Evolutionary conservation across 495 filamentous ascomycete genomes (phyloP).

Genomic region (Aspergillus carlsbadensis): DNA sequence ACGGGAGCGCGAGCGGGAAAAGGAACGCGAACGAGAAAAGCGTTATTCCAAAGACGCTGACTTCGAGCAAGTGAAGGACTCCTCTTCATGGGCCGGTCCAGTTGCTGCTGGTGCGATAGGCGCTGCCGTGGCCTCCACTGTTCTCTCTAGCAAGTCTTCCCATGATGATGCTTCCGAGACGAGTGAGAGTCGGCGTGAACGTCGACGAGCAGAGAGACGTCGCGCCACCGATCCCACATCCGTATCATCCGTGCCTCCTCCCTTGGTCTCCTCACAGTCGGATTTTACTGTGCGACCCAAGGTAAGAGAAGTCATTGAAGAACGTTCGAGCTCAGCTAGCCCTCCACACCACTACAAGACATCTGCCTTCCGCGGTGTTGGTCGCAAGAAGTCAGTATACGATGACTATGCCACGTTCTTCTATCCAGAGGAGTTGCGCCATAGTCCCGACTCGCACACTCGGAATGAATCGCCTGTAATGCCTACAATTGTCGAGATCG

Average conservation of each 20-base stretch:
- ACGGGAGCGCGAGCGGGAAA: not conserved
- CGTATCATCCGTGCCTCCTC: constrained; percentile 2
- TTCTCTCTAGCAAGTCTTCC: constrained; percentile 36
- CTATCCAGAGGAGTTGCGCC: constrained; percentile 37
- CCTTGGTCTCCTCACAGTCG: constrained; percentile 6
- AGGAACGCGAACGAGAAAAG: constrained; percentile 9
- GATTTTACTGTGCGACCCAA: constrained; percentile 21
- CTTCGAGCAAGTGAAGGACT: constrained; percentile 20
- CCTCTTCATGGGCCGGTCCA: constrained; percentile 40
- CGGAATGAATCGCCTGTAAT: constrained; percentile 22
- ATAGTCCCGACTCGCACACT: constrained; percentile 24
- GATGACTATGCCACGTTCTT: constrained; percentile 48
- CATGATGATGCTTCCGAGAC: constrained; percentile 38
- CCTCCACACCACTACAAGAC: constrained; percentile 22
- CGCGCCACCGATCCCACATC: constrained; percentile 21
- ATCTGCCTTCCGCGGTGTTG: constrained; percentile 23
- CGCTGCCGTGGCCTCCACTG: constrained; percentile 40
- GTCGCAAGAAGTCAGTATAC: constrained; percentile 28
- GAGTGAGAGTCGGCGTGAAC: constrained; percentile 31
- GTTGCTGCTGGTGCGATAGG: constrained; percentile 50
- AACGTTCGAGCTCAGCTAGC: constrained; percentile 1
- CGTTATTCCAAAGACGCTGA: constrained; percentile 9
- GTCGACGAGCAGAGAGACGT: constrained; percentile 38
- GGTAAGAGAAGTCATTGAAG: constrained; percentile 9
- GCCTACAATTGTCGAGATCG: constrained; percentile 35